These are phyloP conservation scores for Kwoniella pini DNA, from an alignment of 768 basidiomycete genomes.

Conservation along the genomic window DNA sequence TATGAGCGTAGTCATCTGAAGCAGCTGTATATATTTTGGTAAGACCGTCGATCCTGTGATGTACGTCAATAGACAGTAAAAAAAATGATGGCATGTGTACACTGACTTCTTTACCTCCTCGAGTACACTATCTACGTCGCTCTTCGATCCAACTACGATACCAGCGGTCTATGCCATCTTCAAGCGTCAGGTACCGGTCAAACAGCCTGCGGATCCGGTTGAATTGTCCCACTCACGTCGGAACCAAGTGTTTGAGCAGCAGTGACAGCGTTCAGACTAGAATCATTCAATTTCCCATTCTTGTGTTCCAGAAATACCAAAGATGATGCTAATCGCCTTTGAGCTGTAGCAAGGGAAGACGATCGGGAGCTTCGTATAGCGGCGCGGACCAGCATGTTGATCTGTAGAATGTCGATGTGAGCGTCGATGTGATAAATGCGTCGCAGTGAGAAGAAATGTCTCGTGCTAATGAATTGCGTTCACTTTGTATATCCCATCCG, in stretches of 20 bases:
- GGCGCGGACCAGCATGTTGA: conserved; percentile 23
- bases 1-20: conserved; percentile 43
- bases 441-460: not conserved
- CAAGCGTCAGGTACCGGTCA: too few relatives aligned
- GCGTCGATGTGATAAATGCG: not conserved
- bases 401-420: not conserved
- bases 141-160: conserved; percentile 49
- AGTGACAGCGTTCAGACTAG: conserved; percentile 84
- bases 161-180: conserved; percentile 54
- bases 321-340: conserved; percentile 47
- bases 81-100: not conserved
- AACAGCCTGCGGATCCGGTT: too few relatives aligned
- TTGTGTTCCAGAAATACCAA: conserved; percentile 90
- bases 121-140: conserved; percentile 65
- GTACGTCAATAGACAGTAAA: not conserved
- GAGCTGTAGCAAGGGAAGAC: conserved; percentile 19
- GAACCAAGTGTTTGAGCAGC: conserved; percentile 86
- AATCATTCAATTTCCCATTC: conserved; percentile 75
- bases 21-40: conserved; percentile 53
- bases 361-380: conserved; percentile 15
- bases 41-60: conserved; percentile 51
- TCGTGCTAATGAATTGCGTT: not conserved
- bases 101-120: conserved; percentile 78
- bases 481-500: not conserved
- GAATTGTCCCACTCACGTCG: conserved; percentile 62